Conservation (phyloP, 805 yeast genomes). For the Metschnikowia koreensis region DNA sequence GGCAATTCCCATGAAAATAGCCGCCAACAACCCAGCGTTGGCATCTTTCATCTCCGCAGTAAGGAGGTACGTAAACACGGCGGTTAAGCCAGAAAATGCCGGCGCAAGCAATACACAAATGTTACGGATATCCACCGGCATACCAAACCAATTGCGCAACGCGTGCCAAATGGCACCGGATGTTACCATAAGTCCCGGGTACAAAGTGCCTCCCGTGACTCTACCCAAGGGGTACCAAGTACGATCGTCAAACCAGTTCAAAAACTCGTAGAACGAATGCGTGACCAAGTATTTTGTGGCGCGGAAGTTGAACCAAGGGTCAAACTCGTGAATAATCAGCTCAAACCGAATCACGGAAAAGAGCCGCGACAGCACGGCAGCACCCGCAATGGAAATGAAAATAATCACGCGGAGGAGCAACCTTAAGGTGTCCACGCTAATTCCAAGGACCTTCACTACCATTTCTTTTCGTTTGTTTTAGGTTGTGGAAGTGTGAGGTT, state of each 20-base stretch:
- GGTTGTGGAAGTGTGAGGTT: not conserved
- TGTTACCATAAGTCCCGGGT: conserved; percentile 98
- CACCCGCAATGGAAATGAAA: conserved; percentile 78
- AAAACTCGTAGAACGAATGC: conserved; percentile 82
- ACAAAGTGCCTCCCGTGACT: conserved; percentile 97
- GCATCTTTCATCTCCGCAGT: conserved; percentile 88
- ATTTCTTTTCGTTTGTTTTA: conserved; percentile 2
- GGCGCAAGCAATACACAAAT: conserved; percentile 96
- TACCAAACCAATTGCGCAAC: conserved; percentile 55
- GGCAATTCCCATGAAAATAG: conserved; percentile 93
- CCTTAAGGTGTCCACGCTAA: conserved; percentile 37
- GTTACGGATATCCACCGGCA: conserved; percentile 93
- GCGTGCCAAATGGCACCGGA: conserved; percentile 85
- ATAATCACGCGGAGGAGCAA: conserved; percentile 61
- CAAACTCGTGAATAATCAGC: conserved; percentile 95
- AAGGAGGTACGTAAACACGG: conserved; percentile 81
- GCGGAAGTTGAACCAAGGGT: conserved; percentile 94
- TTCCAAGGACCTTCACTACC: conserved; percentile 28
- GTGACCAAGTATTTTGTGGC: conserved; percentile 91
- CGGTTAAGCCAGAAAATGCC: conserved; percentile 90
- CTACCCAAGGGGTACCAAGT: conserved; percentile 99
- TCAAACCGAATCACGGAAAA: conserved; percentile 97
- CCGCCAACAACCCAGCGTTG: conserved; percentile 88
- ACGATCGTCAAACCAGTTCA: conserved; percentile 98
- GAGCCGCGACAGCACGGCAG: conserved; percentile 87